Base-by-base conservation (phyloP, 164 flowering plant genomes). In the Santalum album region DNA sequence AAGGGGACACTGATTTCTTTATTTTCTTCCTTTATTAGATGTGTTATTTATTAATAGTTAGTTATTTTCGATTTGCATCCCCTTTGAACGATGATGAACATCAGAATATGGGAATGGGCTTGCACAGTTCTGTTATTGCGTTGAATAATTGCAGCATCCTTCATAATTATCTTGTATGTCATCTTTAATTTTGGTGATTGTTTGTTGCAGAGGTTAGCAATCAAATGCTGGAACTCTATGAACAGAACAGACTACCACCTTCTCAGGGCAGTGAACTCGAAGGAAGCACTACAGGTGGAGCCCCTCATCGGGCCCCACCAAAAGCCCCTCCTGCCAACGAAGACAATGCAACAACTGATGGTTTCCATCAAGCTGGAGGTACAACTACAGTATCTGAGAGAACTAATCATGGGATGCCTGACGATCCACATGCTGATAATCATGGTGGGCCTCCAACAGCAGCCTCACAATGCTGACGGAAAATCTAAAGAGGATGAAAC, bases 161-260 rank as follows among this genome's bases (percentile, higher is more conserved):
- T 19, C 4, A 15, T 3, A 7, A 20, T 46, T 46, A 20, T n/a
- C 18, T 46, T 46, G 50, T 38, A 38, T 10, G 9, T 1, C 12
- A 6, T 42, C 3, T 57, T 57, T 23, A 50, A 53, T 56, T 38
- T 5, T 11, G 22, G 12, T 26, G 20, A 40, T 6, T 26, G 42
- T 59, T 20, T 57, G 32, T 72, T 69, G 71, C 89, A 94, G 99
- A 90, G 78, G 95, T 94, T 32, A 94, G 97, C 84, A 87, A 90
- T 71, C 99, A 94, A 68, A 90, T 94, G 97, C 57, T 94, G 73
- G 99, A 87, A 64, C 59, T 90, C 18, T 94, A 94, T 65, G 99
- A 94, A 65, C 99, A 94, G 67, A 90, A 90, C 68, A 67, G 83
- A 60, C 65, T 78, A 19, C 90, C 81, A 2, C 72, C 75, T 55